Conservation (phyloP, 2,329 filamentous ascomycete genomes). For the Neophaeococcomyces mojaviensis region DNA sequence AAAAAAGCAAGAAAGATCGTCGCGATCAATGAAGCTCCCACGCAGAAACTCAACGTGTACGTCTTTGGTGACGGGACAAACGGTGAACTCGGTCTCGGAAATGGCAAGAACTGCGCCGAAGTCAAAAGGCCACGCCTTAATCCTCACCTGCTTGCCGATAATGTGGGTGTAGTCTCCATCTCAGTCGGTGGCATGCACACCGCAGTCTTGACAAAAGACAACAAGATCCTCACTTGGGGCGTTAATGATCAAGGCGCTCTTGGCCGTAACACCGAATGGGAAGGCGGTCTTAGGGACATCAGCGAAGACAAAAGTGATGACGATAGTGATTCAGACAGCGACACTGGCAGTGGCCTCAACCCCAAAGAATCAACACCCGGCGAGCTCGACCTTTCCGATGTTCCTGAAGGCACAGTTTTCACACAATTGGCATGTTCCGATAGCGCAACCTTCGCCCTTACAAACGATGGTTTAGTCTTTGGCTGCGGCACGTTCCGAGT, state of each 20-base stretch:
- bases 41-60: conserved; percentile 60
- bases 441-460: conserved; percentile 68
- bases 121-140: conserved; percentile 67
- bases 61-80: conserved; percentile 70
- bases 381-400: conserved; percentile 45
- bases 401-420: conserved; percentile 56
- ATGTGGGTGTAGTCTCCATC: conserved; percentile 48
- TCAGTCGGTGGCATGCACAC: conserved; percentile 67
- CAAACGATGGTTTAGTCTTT: conserved; percentile 66
- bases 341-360: conserved; percentile 55
- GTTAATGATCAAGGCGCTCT: conserved; percentile 77
- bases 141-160: conserved; percentile 47
- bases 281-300: conserved; percentile 26
- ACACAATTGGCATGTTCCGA: conserved; percentile 65
- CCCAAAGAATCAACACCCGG: conserved; percentile 63
- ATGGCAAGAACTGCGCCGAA: conserved; percentile 53
- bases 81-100: conserved; percentile 72
- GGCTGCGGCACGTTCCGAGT: conserved; percentile 78
- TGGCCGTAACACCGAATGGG: conserved; percentile 61
- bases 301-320: conserved; percentile 32
- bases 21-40: conserved; percentile 59
- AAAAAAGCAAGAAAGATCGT: conserved; percentile 11
- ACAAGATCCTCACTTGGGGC: conserved; percentile 79
- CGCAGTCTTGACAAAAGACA: conserved; percentile 66
- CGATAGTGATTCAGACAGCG: conserved; percentile 38